phyloP scores from a whole-genome alignment of 1,284 basidiomycete species.

The Tremellales sp. region DNA sequence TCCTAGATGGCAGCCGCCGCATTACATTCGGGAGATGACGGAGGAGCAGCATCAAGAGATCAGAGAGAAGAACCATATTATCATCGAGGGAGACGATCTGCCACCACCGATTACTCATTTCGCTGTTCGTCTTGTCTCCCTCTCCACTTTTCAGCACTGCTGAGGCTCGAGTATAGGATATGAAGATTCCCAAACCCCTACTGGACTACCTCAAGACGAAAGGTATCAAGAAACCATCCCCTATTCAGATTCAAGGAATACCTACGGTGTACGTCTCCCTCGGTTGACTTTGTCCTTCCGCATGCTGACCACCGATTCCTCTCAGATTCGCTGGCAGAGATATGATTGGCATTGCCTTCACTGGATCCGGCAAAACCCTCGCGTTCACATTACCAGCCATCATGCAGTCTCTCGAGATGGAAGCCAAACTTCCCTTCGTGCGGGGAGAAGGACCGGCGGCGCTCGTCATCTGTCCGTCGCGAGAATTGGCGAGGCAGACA shows the following conservation, averaged over 20 bases:
- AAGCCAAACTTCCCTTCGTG: slow-evolving; percentile 80
- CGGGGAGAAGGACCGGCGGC: slow-evolving; percentile 95
- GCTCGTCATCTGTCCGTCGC: slow-evolving; percentile 89
- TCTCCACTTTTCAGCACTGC: neutral
- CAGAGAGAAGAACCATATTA: slow-evolving; percentile 86
- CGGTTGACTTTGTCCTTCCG: neutral
- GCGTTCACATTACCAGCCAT: slow-evolving; percentile 91
- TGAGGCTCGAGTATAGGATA: slow-evolving; percentile 62
- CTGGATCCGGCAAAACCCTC: slow-evolving; percentile 88
- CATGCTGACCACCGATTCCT: slow-evolving; percentile 5
- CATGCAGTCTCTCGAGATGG: slow-evolving; percentile 91
- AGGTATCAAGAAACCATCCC: slow-evolving; percentile 82
- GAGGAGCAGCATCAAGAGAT: slow-evolving; percentile 68
- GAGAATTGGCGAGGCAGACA: slow-evolving; percentile 91
- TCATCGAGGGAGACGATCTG: slow-evolving; percentile 86
- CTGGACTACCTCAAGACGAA: slow-evolving; percentile 77
- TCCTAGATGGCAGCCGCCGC: slow-evolving; percentile 79
- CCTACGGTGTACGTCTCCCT: slow-evolving; percentile 71
- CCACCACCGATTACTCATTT: slow-evolving; percentile 90
- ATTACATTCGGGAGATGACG: slow-evolving; percentile 69
- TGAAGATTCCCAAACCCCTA: slow-evolving; percentile 89
- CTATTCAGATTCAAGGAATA: slow-evolving; percentile 95
- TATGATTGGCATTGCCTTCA: slow-evolving; percentile 92
- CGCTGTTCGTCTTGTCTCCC: slow-evolving; percentile 54
- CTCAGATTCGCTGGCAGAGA: slow-evolving; percentile 82